These are phyloP conservation scores for Plenodomus biglobosus DNA, from an alignment of 2,329 filamentous ascomycete genomes.

Conservation along the genomic window DNA sequence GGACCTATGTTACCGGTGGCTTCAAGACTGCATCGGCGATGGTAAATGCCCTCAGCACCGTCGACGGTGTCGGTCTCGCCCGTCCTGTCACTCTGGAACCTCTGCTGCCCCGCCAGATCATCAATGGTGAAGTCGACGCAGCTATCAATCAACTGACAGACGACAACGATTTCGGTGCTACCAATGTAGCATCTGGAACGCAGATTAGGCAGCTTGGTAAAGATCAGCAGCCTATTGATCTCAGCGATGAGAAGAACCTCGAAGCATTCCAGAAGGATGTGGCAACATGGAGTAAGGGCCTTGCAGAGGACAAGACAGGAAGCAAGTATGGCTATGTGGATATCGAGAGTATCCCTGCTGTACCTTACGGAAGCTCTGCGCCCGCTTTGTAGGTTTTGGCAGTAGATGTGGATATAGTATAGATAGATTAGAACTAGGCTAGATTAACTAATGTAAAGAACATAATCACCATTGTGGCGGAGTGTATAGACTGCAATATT, in stretches of 20 bases:
- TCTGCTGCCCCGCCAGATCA: conserved; percentile 48
- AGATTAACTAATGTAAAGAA: neutral
- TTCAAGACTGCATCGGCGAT: conserved; percentile 59
- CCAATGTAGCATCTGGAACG: conserved; percentile 51
- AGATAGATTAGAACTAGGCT: neutral
- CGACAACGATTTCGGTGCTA: conserved; percentile 56
- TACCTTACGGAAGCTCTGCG: conserved; percentile 42
- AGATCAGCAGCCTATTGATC: conserved; percentile 56
- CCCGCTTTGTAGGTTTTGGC: conserved; percentile 1
- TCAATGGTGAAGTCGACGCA: conserved; percentile 47
- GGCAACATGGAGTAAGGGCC: conserved; percentile 47
- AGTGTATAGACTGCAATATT: no score
- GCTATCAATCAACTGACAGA: conserved; percentile 54
- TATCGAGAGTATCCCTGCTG: conserved; percentile 39
- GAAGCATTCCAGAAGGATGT: conserved; percentile 54
- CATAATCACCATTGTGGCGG: neutral
- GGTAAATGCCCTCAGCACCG: conserved; percentile 58
- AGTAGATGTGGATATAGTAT: neutral
- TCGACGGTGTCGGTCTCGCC: conserved; percentile 63
- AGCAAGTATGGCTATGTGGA: conserved; percentile 52
- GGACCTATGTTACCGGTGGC: conserved; percentile 62
- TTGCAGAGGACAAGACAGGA: conserved; percentile 44
- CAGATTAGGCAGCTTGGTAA: conserved; percentile 58
- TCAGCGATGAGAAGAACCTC: conserved; percentile 52
- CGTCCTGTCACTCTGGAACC: conserved; percentile 57